Evolutionary conservation across 1,284 basidiomycete species (phyloP).

Genomic region (Trametes sp.): DNA sequence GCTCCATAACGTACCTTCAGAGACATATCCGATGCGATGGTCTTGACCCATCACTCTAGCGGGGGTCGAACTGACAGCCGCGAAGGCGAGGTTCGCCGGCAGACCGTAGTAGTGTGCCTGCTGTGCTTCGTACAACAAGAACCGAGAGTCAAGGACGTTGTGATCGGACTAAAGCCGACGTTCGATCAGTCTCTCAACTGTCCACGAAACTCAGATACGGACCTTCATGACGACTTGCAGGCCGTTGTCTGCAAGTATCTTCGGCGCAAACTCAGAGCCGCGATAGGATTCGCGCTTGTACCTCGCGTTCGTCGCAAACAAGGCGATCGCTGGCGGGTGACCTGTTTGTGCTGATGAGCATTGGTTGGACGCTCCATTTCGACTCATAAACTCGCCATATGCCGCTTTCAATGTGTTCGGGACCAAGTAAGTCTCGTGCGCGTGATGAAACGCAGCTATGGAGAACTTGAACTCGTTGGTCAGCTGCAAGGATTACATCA

Average conservation of each 20-base stretch:
- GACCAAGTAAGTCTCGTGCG: slow-evolving; percentile 86
- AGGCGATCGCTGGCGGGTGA: slow-evolving; percentile 73
- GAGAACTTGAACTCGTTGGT: slow-evolving; percentile 84
- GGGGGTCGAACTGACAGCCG: slow-evolving; percentile 81
- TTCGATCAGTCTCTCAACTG: not conserved
- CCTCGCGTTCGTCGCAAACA: slow-evolving; percentile 66
- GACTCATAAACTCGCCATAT: slow-evolving; percentile 47
- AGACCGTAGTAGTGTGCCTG: slow-evolving; percentile 86
- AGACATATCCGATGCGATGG: slow-evolving; percentile 83
- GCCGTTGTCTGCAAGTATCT: slow-evolving; percentile 80
- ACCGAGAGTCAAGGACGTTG: slow-evolving; percentile 78
- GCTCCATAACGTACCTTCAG: slow-evolving; percentile 53
- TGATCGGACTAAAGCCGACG: slow-evolving; percentile 65
- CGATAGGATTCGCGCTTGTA: slow-evolving; percentile 90
- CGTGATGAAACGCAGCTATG: slow-evolving; percentile 87
- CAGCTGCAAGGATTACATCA: slow-evolving; percentile 47
- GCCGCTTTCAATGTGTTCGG: slow-evolving; percentile 79
- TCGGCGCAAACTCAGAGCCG: slow-evolving; percentile 85
- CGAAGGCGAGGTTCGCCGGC: slow-evolving; percentile 64
- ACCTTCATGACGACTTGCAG: slow-evolving; percentile 84
- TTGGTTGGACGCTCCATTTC: not conserved
- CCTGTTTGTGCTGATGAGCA: slow-evolving; percentile 23
- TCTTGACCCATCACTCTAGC: slow-evolving; percentile 80
- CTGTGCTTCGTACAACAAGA: slow-evolving; percentile 85
- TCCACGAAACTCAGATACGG: not conserved